Percentiles rank a stretch among this genome's conserved stretches.
phyloP scores from a whole-genome alignment of 2,329 filamentous ascomycete species.

The Zymoseptoria passerinii region DNA sequence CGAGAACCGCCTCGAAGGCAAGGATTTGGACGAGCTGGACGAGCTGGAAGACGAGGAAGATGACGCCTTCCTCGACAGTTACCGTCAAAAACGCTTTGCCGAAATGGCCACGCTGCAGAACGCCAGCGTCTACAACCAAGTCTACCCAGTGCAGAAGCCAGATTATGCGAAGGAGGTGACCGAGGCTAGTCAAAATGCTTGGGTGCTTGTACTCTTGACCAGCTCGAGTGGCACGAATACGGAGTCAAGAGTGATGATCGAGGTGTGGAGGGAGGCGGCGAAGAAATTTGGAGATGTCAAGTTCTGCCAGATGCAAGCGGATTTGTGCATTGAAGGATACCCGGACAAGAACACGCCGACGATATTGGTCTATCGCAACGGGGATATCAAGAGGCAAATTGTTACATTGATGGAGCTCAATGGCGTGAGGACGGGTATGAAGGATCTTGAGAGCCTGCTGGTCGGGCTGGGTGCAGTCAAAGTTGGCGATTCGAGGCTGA shows the following conservation, averaged over 20 bases:
- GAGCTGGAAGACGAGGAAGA: conserved; percentile 95
- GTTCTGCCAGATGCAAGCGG: conserved; percentile 89
- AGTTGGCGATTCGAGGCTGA: conserved; percentile 68
- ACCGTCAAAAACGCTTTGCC: conserved; percentile 75
- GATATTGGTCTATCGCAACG: conserved; percentile 83
- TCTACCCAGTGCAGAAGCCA: conserved; percentile 89
- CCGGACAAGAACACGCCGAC: conserved; percentile 93
- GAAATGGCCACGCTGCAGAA: conserved; percentile 70
- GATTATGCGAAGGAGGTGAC: conserved; percentile 90
- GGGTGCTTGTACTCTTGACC: conserved; percentile 70
- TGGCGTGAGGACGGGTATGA: conserved; percentile 56
- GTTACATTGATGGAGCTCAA: conserved; percentile 78
- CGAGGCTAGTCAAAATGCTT: conserved; percentile 66
- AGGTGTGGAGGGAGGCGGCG: conserved; percentile 80
- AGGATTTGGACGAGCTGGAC: conserved; percentile 86
- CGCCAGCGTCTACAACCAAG: conserved; percentile 74
- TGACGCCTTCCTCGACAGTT: conserved; percentile 79
- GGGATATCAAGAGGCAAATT: conserved; percentile 83
- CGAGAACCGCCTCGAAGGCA: conserved; percentile 87
- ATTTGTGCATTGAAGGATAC: conserved; percentile 93
- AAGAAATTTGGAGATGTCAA: conserved; percentile 86
- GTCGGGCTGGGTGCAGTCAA: conserved; percentile 74
- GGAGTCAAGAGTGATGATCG: conserved; percentile 73
- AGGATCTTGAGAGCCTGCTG: conserved; percentile 70
- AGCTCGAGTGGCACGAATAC: conserved; percentile 70